Evolutionary conservation across 352 stramenopile genomes (phyloP), one percentile per base, ranked within the genome.

Genomic region (Plasmopara halstedii): DNA sequence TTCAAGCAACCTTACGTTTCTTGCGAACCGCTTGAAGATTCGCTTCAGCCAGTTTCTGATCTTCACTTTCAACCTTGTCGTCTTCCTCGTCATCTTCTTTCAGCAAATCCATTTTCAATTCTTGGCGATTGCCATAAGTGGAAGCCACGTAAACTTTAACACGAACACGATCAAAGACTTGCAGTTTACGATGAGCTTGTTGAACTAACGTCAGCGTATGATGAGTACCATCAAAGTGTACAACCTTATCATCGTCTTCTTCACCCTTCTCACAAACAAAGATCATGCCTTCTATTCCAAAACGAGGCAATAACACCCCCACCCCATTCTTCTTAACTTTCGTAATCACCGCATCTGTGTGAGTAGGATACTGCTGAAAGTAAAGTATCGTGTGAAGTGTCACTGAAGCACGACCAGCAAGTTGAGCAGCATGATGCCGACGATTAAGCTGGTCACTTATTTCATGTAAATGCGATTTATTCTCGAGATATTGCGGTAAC

Each of bases 261-360:
- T 88, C 74, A 29, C 72, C 70, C 53, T 87, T 88, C 15, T 91
- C 68, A 7, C 78, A 77, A 15, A 98, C 36, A 36, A 90, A 85
- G 20, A 98, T 90, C 56, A 92, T 88, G 29, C 95, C 96, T 83
- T 99, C 97, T 47, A 99, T 98, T 18, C 97, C 97, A 64, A 98
- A 99, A 31, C 94, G 70, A n/a, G 96, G 96, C 42, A 99, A 74
- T 51, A 99, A 78, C 10, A 99, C 95, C 14, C 79, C 86, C 11
- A 99, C 79, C n/a, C 77, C 83, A 43, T 95, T 97, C 44, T 94
- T 89, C 64, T 91, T 88, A 14, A 99, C 87, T 70, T 95, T 95
- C 23, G 98, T 89, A 31, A 99, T 87, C 46, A 98, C 94, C 2
- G 94, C 93, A 34, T 95, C 81, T 22, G 83, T 87, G 20, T 61